Evolutionary conservation across 192 early-diverging fungal genomes (phyloP).

Genomic region (Thamnidium elegans): DNA sequence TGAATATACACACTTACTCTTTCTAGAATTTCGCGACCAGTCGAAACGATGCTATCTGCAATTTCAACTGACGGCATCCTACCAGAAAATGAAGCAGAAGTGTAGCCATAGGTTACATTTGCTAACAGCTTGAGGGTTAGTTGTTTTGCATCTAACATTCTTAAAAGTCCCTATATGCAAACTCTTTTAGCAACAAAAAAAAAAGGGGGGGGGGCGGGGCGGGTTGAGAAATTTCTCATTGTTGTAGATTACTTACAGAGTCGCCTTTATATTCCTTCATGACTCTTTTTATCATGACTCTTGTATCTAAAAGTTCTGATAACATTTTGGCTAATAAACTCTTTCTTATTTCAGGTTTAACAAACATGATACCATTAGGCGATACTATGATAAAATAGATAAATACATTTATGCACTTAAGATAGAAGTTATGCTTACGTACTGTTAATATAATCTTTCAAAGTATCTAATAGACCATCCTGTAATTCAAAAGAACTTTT

Average conservation of each 20-base stretch:
- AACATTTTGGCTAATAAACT: constrained; percentile 84
- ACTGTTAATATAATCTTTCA: constrained; percentile 74
- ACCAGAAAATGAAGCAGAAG: constrained; percentile 79
- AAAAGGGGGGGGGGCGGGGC: no score
- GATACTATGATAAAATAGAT: constrained; percentile 40
- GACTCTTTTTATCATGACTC: constrained; percentile 84
- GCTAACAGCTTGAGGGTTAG: constrained; percentile 86
- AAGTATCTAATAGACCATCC: constrained; percentile 54
- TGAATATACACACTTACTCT: constrained; percentile 27
- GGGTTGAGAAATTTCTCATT: no score
- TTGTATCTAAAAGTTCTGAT: constrained; percentile 81
- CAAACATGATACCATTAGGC: constrained; percentile 85
- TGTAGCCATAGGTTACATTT: constrained; percentile 93
- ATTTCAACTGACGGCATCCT: constrained; percentile 89
- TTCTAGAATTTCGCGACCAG: constrained; percentile 83
- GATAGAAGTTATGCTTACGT: neutral
- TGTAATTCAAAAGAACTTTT: constrained; percentile 51
- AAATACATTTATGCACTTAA: neutral
- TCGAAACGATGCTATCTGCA: constrained; percentile 88
- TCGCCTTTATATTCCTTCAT: constrained; percentile 74
- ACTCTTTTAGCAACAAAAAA: neutral
- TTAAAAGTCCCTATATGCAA: constrained; percentile 46
- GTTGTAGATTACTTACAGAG: constrained; percentile 32
- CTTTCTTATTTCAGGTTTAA: constrained; percentile 76
- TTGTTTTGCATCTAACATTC: constrained; percentile 80